A percentile compares a stretch with the other conserved stretches of the same genome.
Conservation (phyloP, 805 yeast genomes). For the Sungouiella blattae region DNA sequence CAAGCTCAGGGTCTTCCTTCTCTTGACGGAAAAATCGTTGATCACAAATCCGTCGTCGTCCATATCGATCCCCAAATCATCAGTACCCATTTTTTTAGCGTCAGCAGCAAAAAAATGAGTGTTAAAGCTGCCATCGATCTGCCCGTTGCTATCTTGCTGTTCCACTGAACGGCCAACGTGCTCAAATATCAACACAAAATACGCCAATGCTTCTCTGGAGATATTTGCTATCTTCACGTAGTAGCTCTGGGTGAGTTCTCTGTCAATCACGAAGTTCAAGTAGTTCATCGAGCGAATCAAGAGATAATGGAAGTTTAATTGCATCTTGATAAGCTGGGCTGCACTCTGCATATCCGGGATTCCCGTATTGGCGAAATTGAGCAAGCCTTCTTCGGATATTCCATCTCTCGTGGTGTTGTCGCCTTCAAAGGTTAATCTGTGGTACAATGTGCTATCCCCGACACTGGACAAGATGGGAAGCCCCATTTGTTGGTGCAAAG, state of each 20-base stretch:
- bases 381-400: slow-evolving; percentile 12
- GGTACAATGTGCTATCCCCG: slow-evolving; percentile 28
- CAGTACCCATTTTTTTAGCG: slow-evolving; percentile 1
- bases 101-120: slow-evolving; percentile 4
- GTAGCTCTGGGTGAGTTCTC: slow-evolving; percentile 33
- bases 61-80: slow-evolving; percentile 31
- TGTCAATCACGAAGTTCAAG: slow-evolving; percentile 37
- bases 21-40: slow-evolving; percentile 40
- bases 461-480: slow-evolving; percentile 22
- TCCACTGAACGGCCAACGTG: slow-evolving; percentile 26
- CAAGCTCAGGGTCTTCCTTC: slow-evolving; percentile 18
- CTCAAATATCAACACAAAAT: slow-evolving; percentile 35
- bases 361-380: slow-evolving; percentile 27
- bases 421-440: slow-evolving; percentile 22
- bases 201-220: slow-evolving; percentile 35
- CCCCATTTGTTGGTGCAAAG: slow-evolving; percentile 29
- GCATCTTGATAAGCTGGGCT: slow-evolving; percentile 38
- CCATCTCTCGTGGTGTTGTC: slow-evolving; percentile 7
- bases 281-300: slow-evolving; percentile 41
- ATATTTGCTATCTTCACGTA: slow-evolving; percentile 35
- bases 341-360: slow-evolving; percentile 39
- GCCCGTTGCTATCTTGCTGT: slow-evolving; percentile 1
- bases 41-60: slow-evolving; percentile 46
- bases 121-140: slow-evolving; percentile 3
- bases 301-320: slow-evolving; percentile 41